A percentile compares a stretch with the other conserved stretches of the same genome.
phyloP scores from a whole-genome alignment of 2,329 filamentous ascomycete species.

The Cladosporium sp. region DNA sequence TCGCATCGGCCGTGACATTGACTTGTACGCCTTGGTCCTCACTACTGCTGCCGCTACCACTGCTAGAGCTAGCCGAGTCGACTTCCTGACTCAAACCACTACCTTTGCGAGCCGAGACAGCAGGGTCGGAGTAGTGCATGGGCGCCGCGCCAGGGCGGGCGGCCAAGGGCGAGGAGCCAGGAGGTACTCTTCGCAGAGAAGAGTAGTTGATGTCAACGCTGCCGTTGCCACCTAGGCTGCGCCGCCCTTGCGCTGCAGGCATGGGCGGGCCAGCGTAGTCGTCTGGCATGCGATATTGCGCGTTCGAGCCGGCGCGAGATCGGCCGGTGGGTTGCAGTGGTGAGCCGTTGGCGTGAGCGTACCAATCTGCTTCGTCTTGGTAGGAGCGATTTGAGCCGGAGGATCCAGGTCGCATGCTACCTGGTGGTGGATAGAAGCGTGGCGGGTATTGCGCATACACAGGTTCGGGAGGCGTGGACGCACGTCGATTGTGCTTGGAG shows the following conservation, averaged over 20 bases:
- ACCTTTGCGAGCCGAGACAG: conserved; percentile 15
- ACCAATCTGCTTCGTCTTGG: conserved; percentile 46
- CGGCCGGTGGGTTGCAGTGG: conserved; percentile 30
- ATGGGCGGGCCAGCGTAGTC: conserved; percentile 32
- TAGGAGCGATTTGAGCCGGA: conserved; percentile 40
- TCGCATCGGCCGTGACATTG: conserved; percentile 22
- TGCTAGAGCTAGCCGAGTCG: conserved; percentile 16
- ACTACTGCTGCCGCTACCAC: conserved; percentile 17
- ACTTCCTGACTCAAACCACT: conserved; percentile 22
- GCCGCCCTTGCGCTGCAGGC: conserved; percentile 30
- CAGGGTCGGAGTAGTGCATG: conserved; percentile 17
- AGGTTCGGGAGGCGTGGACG: conserved; percentile 28
- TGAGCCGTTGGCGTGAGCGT: conserved; percentile 15
- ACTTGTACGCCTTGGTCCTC: conserved; percentile 30
- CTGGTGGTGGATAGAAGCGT: conserved; percentile 23
- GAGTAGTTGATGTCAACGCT: conserved; percentile 34
- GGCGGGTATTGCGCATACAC: conserved; percentile 21
- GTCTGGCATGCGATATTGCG: conserved; percentile 29
- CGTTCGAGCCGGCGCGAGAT: conserved; percentile 35
- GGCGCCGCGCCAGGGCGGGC: conserved; percentile 8
- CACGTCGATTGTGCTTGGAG: conserved; percentile 28
- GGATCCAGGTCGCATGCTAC: conserved; percentile 31
- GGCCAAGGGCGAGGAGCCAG: conserved; percentile 22
- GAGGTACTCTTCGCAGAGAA: conserved; percentile 25
- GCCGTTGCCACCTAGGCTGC: conserved; percentile 32